Evolutionary conservation across 2,329 filamentous ascomycete species (phyloP).

Genomic region (Colletotrichum endophyticum): DNA sequence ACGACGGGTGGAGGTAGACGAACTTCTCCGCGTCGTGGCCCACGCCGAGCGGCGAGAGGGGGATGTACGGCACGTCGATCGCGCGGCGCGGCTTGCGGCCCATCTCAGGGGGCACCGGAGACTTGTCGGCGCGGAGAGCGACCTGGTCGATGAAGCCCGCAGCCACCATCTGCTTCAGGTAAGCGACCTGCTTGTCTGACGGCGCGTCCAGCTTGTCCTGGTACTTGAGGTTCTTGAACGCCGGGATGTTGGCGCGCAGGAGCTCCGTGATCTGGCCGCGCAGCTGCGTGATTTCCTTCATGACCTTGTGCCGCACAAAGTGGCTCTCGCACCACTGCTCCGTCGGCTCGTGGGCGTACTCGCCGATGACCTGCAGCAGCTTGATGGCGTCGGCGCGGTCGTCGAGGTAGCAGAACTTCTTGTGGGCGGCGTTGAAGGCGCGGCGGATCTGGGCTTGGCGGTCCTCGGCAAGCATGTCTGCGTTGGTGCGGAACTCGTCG

Average conservation of each 20-base stretch:
- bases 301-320: slow-evolving; percentile 86
- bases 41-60: slow-evolving; percentile 72
- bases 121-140: slow-evolving; percentile 88
- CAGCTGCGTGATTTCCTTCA: slow-evolving; percentile 85
- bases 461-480: slow-evolving; percentile 75
- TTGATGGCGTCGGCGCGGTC: slow-evolving; percentile 89
- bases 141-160: slow-evolving; percentile 94
- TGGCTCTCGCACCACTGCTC: slow-evolving; percentile 80
- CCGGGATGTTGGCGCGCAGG: slow-evolving; percentile 75
- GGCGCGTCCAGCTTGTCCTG: slow-evolving; percentile 63
- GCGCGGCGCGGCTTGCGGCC: slow-evolving; percentile 78
- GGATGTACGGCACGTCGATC: slow-evolving; percentile 90
- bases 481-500: slow-evolving; percentile 61
- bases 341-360: slow-evolving; percentile 77
- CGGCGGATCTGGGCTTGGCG: slow-evolving; percentile 67
- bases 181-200: slow-evolving; percentile 72
- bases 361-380: slow-evolving; percentile 84
- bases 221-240: slow-evolving; percentile 62
- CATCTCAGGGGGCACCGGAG: slow-evolving; percentile 72
- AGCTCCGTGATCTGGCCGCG: slow-evolving; percentile 83
- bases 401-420: slow-evolving; percentile 80
- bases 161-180: slow-evolving; percentile 89
- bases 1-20: slow-evolving; percentile 89
- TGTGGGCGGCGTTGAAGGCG: slow-evolving; percentile 73
- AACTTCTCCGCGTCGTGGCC: slow-evolving; percentile 60